Evolutionary conservation across 805 yeast genomes (phyloP).

Genomic region (Ogataea methanolica): DNA sequence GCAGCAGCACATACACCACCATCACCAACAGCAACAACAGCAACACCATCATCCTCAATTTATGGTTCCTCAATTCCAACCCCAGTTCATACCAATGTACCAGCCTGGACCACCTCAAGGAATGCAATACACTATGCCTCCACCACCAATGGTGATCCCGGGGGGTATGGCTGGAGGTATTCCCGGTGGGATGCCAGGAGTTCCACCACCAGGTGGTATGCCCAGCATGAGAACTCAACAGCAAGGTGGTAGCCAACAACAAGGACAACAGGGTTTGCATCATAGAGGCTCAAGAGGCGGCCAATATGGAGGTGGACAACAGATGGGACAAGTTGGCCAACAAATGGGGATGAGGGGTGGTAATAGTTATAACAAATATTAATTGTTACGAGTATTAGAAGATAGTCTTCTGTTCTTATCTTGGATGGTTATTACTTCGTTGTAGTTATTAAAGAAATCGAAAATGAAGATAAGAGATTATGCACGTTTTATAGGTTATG

Average conservation of each 20-base stretch:
- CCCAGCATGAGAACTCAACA: slow-evolving; percentile 1
- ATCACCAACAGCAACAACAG: slow-evolving; percentile 13
- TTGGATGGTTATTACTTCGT: no score
- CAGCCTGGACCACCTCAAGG: slow-evolving; percentile 4
- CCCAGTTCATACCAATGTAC: slow-evolving; percentile 5
- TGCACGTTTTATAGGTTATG: no score
- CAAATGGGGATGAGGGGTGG: slow-evolving; percentile 7
- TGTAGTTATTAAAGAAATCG: no score
- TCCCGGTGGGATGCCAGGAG: not conserved
- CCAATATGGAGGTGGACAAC: slow-evolving; percentile 9
- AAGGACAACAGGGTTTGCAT: not conserved
- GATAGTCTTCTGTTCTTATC: no score
- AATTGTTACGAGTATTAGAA: not conserved
- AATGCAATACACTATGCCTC: no score
- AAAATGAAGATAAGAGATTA: no score
- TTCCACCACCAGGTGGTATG: not conserved
- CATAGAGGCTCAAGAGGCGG: slow-evolving; percentile 9
- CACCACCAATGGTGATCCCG: slow-evolving; percentile 4
- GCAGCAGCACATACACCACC: slow-evolving; percentile 9
- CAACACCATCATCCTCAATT: slow-evolving; percentile 5
- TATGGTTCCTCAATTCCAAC: not conserved
- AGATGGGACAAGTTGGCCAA: not conserved
- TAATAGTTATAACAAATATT: not conserved
- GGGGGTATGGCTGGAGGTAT: not conserved
- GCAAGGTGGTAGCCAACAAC: not conserved